Conservation (phyloP, 306 rosid species). For the Medicago lupulina region DNA sequence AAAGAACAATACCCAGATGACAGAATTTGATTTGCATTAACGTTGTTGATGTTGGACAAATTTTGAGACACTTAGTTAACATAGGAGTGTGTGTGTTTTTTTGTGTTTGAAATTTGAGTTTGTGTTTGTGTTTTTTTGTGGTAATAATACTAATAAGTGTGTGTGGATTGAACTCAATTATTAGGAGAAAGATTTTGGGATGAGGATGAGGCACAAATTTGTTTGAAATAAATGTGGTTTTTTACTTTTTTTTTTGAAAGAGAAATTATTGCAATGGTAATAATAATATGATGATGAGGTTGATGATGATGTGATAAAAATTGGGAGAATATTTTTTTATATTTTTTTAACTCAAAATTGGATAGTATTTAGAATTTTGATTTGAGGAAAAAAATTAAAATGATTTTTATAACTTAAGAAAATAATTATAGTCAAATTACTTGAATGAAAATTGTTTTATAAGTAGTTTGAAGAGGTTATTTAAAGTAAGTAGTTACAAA, state of each 20-base stretch:
- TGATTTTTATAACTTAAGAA: background rate
- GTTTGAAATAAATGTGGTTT: conserved; percentile 12
- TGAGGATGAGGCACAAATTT: conserved; percentile 34
- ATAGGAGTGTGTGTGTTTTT: background rate
- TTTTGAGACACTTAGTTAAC: background rate
- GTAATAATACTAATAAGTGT: background rate
- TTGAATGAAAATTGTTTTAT: background rate
- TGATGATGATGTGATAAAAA: background rate
- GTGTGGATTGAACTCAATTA: conserved; percentile 37
- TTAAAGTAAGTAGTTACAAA: background rate
- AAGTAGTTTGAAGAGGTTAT: background rate
- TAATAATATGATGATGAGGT: background rate
- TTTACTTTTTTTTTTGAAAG: background rate
- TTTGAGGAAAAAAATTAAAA: no score
- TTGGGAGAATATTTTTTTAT: background rate
- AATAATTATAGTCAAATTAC: background rate
- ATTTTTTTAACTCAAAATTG: no score
- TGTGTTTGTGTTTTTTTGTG: background rate
- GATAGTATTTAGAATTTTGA: background rate
- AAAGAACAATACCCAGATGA: conserved; percentile 37
- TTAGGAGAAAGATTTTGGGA: conserved; percentile 23
- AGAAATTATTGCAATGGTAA: background rate
- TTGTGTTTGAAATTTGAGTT: background rate
- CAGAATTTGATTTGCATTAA: conserved; percentile 50
- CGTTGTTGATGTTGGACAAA: background rate